Evolutionary conservation across 2,329 filamentous ascomycete species (phyloP).

Genomic region (Cercospora sp.): DNA sequence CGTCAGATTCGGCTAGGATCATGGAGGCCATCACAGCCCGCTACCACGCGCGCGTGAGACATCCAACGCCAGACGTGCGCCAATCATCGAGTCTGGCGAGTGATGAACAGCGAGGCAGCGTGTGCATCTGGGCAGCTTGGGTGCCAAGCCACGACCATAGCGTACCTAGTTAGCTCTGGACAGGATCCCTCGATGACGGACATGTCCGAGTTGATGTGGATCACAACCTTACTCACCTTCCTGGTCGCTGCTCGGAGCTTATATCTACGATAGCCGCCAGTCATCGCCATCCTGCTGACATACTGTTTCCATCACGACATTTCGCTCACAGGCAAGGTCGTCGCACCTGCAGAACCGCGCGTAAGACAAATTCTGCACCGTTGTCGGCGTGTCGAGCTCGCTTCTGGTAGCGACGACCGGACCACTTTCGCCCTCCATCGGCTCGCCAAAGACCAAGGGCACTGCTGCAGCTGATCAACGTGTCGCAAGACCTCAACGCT

Average conservation of each 20-base stretch:
- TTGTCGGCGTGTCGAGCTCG: neutral
- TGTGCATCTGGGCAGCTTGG: neutral
- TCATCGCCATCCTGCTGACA: neutral
- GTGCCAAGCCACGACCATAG: conserved; percentile 10
- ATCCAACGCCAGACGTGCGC: conserved; percentile 9
- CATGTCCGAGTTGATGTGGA: conserved; percentile 1
- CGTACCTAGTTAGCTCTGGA: neutral
- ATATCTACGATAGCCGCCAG: conserved; percentile 1
- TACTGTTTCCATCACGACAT: neutral
- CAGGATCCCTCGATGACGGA: conserved; percentile 5
- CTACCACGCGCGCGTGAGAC: conserved; percentile 14
- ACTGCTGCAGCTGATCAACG: neutral
- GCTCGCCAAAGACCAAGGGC: neutral
- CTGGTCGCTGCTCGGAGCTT: neutral
- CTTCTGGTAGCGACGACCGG: neutral
- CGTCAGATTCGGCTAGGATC: neutral
- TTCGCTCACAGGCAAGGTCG: neutral
- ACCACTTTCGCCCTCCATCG: neutral
- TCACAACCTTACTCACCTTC: conserved; percentile 1
- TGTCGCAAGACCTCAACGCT: neutral
- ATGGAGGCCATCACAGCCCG: neutral
- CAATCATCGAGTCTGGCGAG: neutral
- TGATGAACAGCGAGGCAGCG: neutral
- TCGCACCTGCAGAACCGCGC: neutral
- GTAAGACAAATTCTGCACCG: neutral